Evolutionary conservation across 2,329 filamentous ascomycete genomes (phyloP).

Genomic region (Hortaea werneckii): DNA sequence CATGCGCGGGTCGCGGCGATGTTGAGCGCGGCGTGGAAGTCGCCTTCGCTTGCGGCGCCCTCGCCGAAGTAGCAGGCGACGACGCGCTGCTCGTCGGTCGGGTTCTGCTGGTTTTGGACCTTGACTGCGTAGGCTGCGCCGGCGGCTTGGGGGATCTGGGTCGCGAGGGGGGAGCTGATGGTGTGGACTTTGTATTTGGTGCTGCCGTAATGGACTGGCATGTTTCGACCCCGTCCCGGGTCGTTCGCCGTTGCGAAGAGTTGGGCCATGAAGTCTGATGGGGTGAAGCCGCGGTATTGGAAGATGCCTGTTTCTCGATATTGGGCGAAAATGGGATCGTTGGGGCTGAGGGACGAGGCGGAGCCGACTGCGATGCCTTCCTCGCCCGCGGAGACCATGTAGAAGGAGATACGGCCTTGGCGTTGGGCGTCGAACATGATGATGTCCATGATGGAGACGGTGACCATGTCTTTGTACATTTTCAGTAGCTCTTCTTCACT

Average conservation of each 20-base stretch:
- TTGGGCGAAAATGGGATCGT: constrained; percentile 87
- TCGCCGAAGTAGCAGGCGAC: constrained; percentile 84
- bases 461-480: constrained; percentile 56
- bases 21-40: constrained; percentile 85
- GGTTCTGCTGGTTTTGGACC: constrained; percentile 63
- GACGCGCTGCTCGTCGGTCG: constrained; percentile 55
- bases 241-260: constrained; percentile 83
- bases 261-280: constrained; percentile 90
- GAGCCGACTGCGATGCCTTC: constrained; percentile 89
- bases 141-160: constrained; percentile 78
- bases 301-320: constrained; percentile 92
- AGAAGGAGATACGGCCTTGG: constrained; percentile 89
- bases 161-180: constrained; percentile 75
- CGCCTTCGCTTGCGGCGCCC: constrained; percentile 79
- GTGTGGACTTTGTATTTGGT: constrained; percentile 78
- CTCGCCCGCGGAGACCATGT: constrained; percentile 91
- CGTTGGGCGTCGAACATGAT: constrained; percentile 98
- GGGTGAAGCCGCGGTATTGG: constrained; percentile 74
- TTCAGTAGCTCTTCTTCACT: constrained; percentile 49
- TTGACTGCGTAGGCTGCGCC: constrained; percentile 84
- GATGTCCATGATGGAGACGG: constrained; percentile 77
- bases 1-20: constrained; percentile 84
- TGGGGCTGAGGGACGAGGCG: constrained; percentile 68
- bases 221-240: constrained; percentile 72
- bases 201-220: constrained; percentile 95